phyloP scores from a whole-genome alignment of 768 basidiomycete genomes.

The Suillus occidentalis region DNA sequence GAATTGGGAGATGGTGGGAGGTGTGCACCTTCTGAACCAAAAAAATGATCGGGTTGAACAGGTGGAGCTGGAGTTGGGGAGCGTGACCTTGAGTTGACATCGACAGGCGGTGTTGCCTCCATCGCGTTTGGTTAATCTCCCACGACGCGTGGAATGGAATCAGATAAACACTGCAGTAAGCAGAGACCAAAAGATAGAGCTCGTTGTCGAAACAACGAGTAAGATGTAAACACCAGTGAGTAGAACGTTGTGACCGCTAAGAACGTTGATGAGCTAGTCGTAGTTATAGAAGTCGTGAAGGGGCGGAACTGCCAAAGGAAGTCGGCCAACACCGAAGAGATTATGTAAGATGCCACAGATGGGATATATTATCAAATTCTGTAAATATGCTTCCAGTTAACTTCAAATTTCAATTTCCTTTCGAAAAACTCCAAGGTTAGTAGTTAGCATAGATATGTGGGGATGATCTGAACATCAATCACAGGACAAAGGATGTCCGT shows the following conservation, averaged over 20 bases:
- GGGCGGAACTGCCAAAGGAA: slow-evolving; percentile 1
- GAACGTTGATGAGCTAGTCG: background rate
- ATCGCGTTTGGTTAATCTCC: slow-evolving; percentile 17
- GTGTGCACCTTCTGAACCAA: slow-evolving; percentile 49
- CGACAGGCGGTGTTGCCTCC: slow-evolving; percentile 15
- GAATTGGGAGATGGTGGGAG: slow-evolving; percentile 63
- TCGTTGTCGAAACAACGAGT: background rate
- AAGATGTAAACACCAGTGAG: background rate
- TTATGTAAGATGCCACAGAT: slow-evolving; percentile 3
- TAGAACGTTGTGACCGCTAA: background rate
- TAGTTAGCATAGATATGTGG: background rate
- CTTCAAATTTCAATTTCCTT: background rate
- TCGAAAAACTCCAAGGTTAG: background rate
- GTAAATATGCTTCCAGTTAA: background rate
- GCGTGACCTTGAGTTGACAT: slow-evolving; percentile 31
- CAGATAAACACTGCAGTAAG: background rate
- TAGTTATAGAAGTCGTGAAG: slow-evolving; percentile 4
- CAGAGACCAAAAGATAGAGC: background rate
- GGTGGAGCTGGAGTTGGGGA: slow-evolving; percentile 55
- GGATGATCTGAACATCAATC: background rate
- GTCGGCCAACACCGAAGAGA: background rate
- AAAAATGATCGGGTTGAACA: slow-evolving; percentile 84
- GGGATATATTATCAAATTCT: background rate
- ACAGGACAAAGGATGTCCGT: slow-evolving; percentile 20
- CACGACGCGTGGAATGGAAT: slow-evolving; percentile 10